Conservation (phyloP, 1,284 basidiomycete genomes). For the Anthracocystis setariae region DNA sequence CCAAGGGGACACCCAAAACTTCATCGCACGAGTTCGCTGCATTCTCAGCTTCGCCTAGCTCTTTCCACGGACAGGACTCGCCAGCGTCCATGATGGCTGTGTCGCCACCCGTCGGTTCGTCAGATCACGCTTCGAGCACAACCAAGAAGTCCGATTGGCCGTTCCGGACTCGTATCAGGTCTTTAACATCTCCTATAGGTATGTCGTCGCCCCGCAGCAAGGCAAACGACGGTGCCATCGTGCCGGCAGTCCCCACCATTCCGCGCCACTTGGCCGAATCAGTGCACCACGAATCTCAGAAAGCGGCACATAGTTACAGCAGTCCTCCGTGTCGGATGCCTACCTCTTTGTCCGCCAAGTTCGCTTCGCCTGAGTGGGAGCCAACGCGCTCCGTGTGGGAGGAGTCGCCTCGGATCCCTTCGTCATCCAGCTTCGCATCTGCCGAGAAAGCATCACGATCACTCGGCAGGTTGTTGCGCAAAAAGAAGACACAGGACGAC, state of each 20-base stretch:
- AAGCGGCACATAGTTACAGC: no score
- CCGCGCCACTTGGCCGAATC: slow-evolving; percentile 8
- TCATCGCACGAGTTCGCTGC: slow-evolving; percentile 9
- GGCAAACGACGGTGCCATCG: neutral
- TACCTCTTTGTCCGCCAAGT: slow-evolving; percentile 6
- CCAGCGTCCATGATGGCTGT: no score
- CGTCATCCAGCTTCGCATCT: slow-evolving; percentile 21
- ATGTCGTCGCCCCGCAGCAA: slow-evolving; percentile 29
- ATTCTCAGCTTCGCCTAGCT: neutral
- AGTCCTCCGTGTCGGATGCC: no score
- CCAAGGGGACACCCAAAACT: slow-evolving; percentile 12
- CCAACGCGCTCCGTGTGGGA: slow-evolving; percentile 27
- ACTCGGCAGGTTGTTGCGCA: slow-evolving; percentile 23
- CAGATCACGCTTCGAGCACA: neutral
- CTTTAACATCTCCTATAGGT: slow-evolving; percentile 23
- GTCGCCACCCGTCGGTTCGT: no score
- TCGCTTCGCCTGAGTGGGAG: slow-evolving; percentile 8
- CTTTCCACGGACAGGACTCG: neutral
- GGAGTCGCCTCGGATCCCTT: slow-evolving; percentile 16
- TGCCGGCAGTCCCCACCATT: slow-evolving; percentile 26
- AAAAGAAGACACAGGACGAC: slow-evolving; percentile 23
- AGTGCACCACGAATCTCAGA: no score
- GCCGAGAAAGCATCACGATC: slow-evolving; percentile 19
- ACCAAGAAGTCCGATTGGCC: slow-evolving; percentile 18
- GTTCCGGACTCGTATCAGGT: slow-evolving; percentile 31